Base-by-base conservation (phyloP, 2,329 filamentous ascomycete genomes). In the Pyrenophora graminea region DNA sequence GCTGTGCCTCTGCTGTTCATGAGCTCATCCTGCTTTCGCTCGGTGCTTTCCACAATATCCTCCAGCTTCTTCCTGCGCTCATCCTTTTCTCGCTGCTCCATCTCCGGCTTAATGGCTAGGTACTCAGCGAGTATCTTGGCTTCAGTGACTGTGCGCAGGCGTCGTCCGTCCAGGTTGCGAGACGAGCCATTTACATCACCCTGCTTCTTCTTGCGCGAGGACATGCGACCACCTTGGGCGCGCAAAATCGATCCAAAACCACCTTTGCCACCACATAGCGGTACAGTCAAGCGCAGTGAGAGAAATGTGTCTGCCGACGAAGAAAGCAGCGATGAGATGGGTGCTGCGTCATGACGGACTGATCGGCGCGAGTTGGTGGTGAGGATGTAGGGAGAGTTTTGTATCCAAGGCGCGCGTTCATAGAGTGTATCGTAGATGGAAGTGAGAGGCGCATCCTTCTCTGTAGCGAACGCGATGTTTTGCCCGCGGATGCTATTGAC, bases 151-250 rank as follows among this genome's bases (percentile, higher is more conserved):
- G 94, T 97, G 43, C 95, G 86, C 48, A 99, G 74, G 49, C 94
- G 84, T 18, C 94, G 86, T 0, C 94, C 94, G 66, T 97, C 94
- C 2, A 99, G 81, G 61, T 97, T 99, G 58, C 94, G 86, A 69
- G 90, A 96, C 2, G 92, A 97, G 19, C 86, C 92, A 67, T 95
- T 93, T 55, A 91, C 87, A 32, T 96, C 91, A 45, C 85, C 87
- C 48, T 87, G 87, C 67, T 87, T 87, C 80, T 93, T 94, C 79
- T 95, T 95, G 63, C 86, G 85, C n/a, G 90, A 93, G 2, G 91
- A 96, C 94, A 99, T 99, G 77, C 95, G 93, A 34, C 95, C 94
- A 69, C 95, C 94, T 3, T 94, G 94, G 0, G 95, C 94, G 69
- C 95, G 90, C 32, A 99, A 85, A 74, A 99, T 95, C 1, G 93